phyloP scores from a whole-genome alignment of 306 rosid genomes.

The Lagenaria siceraria region DNA sequence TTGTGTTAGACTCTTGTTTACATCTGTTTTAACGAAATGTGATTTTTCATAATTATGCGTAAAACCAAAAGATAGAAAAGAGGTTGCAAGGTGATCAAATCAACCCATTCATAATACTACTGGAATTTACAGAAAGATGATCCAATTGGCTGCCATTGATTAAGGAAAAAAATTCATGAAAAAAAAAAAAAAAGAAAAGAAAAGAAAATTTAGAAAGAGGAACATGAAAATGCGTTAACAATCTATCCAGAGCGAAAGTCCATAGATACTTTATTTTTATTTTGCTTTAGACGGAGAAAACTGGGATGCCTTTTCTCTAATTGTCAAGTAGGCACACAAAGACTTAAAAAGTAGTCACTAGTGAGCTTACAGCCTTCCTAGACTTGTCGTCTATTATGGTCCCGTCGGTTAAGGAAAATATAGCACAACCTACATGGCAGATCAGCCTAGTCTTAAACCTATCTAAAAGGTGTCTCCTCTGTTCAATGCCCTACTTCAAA shows the following conservation, averaged over 20 bases:
- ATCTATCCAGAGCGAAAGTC: neutral
- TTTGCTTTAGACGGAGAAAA: neutral
- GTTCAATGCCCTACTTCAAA: neutral
- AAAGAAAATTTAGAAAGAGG: neutral
- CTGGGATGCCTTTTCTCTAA: neutral
- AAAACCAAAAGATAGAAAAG: neutral
- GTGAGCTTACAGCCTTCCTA: neutral
- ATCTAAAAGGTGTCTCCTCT: neutral
- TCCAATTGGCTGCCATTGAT: neutral
- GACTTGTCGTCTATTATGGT: neutral
- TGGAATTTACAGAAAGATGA: neutral
- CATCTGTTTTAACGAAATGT: neutral
- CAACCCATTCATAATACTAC: neutral
- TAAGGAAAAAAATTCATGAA: neutral
- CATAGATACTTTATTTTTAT: neutral
- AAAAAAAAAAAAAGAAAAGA: neutral
- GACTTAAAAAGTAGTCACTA: neutral
- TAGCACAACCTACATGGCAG: neutral
- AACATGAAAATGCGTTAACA: neutral
- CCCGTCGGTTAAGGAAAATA: neutral
- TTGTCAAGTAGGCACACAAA: neutral
- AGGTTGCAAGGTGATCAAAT: neutral
- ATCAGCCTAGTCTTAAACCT: neutral
- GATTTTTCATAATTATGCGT: neutral
- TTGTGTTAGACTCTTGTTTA: neutral